A percentile compares a stretch with the other conserved stretches of the same genome.
Evolutionary conservation across 306 rosid genomes (phyloP).

Genomic region (Pyrus bretschneideri): DNA sequence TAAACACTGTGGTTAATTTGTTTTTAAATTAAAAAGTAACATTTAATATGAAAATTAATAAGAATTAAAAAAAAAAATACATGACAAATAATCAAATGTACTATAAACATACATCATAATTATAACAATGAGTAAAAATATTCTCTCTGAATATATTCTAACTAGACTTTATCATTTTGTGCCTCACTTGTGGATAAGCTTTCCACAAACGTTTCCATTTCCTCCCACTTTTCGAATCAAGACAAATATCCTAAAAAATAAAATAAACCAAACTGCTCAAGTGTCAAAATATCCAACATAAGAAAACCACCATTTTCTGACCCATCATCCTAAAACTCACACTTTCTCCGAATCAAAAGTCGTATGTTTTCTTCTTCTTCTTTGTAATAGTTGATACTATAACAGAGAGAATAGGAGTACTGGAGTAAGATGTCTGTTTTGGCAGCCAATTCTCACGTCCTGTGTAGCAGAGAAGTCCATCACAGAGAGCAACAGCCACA

Average conservation of each 20-base stretch:
- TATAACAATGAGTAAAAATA: too few species aligned
- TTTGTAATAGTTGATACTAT: background rate
- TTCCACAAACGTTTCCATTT: background rate
- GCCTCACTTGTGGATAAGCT: background rate
- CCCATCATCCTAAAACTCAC: background rate
- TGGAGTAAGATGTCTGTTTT: constrained; percentile 49
- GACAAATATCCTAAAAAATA: background rate
- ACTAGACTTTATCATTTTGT: too few species aligned
- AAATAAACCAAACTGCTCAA: too few species aligned
- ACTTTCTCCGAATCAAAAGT: background rate
- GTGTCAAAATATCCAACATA: background rate
- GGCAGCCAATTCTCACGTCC: constrained; percentile 44
- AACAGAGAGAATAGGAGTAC: background rate
- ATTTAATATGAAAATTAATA: too few species aligned
- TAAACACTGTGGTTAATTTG: too few species aligned
- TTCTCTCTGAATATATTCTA: too few species aligned
- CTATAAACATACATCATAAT: too few species aligned
- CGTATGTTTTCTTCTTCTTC: background rate
- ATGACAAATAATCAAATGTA: too few species aligned
- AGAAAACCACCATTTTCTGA: background rate
- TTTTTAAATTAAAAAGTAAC: too few species aligned
- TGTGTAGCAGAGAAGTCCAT: constrained; percentile 29
- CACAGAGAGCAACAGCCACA: constrained; percentile 43
- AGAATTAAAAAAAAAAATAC: too few species aligned
- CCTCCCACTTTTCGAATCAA: background rate